phyloP scores from a whole-genome alignment of 768 basidiomycete species.

The Suillus brevipes region DNA sequence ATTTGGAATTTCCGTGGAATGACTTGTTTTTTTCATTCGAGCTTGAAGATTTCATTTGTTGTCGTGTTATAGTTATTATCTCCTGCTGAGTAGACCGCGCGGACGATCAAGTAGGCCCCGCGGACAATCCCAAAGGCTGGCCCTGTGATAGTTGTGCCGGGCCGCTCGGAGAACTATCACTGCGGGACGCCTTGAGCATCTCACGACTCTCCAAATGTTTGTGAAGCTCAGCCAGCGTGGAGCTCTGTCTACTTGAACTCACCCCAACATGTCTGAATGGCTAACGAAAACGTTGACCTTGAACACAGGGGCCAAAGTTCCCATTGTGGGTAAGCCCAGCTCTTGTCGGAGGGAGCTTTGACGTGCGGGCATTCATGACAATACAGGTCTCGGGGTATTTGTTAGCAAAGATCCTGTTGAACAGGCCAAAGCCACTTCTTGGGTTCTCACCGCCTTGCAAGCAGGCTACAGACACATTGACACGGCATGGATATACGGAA shows the following conservation, averaged over 20 bases:
- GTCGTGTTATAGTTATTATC: neutral
- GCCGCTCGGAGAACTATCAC: slow-evolving; percentile 1
- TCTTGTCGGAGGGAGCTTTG: slow-evolving; percentile 15
- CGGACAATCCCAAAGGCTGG: slow-evolving; percentile 2
- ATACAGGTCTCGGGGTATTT: slow-evolving; percentile 6
- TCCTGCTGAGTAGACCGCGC: neutral
- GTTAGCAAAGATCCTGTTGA: slow-evolving; percentile 5
- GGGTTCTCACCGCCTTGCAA: slow-evolving; percentile 19
- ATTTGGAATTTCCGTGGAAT: neutral
- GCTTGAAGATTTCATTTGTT: neutral
- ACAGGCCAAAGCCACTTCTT: slow-evolving; percentile 1
- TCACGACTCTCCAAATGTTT: neutral
- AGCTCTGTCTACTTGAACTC: neutral
- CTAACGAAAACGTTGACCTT: slow-evolving; percentile 18
- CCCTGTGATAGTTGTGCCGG: neutral
- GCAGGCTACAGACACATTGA: slow-evolving; percentile 51
- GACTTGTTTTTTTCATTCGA: neutral
- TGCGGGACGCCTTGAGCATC: neutral
- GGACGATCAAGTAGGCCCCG: neutral
- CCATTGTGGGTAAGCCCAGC: slow-evolving; percentile 28
- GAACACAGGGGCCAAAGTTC: slow-evolving; percentile 29
- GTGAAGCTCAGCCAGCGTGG: neutral
- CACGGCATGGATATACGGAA: slow-evolving; percentile 29
- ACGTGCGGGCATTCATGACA: neutral
- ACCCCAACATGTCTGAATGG: slow-evolving; percentile 2